Base-by-base conservation (phyloP, 768 basidiomycete species). In the Galerina sulciceps region DNA sequence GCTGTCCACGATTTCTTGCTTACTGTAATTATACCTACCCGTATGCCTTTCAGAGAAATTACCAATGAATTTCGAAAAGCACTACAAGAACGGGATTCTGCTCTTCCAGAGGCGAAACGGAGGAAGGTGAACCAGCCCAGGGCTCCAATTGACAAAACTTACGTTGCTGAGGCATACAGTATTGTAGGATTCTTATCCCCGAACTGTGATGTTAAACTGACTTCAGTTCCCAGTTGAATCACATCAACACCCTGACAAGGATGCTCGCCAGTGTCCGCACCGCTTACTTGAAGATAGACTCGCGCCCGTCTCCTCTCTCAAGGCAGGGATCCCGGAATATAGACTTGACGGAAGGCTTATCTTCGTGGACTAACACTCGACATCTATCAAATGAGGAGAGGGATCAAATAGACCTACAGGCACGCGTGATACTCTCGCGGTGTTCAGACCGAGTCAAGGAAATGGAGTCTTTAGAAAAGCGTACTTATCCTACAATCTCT, bases 371-470 rank as follows among this genome's bases (percentile, higher is more conserved):
- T 15, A 82, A 82, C 52, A 78, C 93, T 51, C 85, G 84, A 60
- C 78, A 88, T 66, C 82, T 99, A 6, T 86, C 87, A 9, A 95
- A 98, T 69, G 87, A 93, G 61, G 96, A 99, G 72, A 82, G 96
- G 60, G 96, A 98, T 75, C 94, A 97, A 75, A 92, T 99, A 53
- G 97, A 99, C 80, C 76, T 95, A 59, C 91, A 96, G 70, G 90
- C 93, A 34, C 88, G 91, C 63, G 83, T 94, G 66, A 89, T 97
- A 54, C 79, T 99, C 48, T 83, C 87, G 49, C 85, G 89, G 53
- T 97, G 94, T 76, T 86, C 93, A 34, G 91, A 96, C 62, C 80
- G 92, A 64, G 90, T 98, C 8, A 89, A 87, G 65, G 86, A 90
- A 71, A 86, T 99, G 84, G 97, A 99, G 71, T 79, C 81, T 40